Evolutionary conservation across 352 stramenopile genomes (phyloP).

Genomic region (Phytophthora citricola): DNA sequence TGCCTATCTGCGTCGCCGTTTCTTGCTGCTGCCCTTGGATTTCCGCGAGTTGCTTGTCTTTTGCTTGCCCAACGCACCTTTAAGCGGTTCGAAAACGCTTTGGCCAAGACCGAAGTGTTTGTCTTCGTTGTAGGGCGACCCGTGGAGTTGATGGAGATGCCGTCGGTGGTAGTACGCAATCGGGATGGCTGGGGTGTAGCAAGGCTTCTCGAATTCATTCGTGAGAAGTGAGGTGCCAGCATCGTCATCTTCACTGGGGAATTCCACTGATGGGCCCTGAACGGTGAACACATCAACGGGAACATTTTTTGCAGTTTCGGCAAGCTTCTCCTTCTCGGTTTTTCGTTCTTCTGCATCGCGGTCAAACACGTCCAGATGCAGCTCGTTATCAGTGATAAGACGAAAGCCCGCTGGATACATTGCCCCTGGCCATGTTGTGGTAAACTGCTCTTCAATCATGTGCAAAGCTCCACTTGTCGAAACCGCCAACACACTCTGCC

Average conservation of each 20-base stretch:
- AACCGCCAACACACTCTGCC: conserved; percentile 66
- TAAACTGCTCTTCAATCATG: conserved; percentile 79
- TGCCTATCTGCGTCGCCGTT: conserved; percentile 49
- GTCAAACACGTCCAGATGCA: conserved; percentile 55
- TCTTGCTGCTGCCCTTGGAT: conserved; percentile 53
- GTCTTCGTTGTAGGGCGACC: conserved; percentile 62
- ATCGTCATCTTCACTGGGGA: conserved; percentile 22
- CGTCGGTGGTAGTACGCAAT: conserved; percentile 64
- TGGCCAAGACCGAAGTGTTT: conserved; percentile 76
- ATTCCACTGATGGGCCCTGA: conserved; percentile 11
- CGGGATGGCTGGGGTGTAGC: conserved; percentile 64
- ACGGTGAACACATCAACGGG: conserved; percentile 61
- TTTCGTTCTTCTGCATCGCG: conserved; percentile 43
- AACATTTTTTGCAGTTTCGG: conserved; percentile 15
- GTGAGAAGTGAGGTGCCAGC: conserved; percentile 8
- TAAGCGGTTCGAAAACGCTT: conserved; percentile 75
- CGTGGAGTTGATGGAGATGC: conserved; percentile 50
- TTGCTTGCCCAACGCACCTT: conserved; percentile 48
- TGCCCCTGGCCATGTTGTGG: conserved; percentile 73
- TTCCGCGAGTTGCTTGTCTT: conserved; percentile 42
- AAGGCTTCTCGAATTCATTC: conserved; percentile 32
- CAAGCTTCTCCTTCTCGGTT: conserved; percentile 35
- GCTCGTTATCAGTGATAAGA: conserved; percentile 83
- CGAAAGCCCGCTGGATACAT: conserved; percentile 89
- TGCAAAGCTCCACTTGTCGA: conserved; percentile 74